These are phyloP conservation scores for Gynochthodes officinalis DNA, from an alignment of 257 asterid species.

Conservation along the genomic window DNA sequence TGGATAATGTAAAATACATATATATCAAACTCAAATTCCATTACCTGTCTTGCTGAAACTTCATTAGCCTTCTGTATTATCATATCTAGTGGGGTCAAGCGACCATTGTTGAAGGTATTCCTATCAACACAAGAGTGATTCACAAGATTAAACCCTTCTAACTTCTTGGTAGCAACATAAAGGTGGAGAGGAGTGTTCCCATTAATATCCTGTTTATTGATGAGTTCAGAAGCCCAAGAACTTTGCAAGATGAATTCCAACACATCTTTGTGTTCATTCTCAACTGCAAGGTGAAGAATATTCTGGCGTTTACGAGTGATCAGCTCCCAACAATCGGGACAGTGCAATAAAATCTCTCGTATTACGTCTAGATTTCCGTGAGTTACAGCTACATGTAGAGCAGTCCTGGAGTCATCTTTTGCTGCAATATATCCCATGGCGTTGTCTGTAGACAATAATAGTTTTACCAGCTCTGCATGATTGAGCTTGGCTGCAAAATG, in stretches of 20 bases:
- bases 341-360: background rate
- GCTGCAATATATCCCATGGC: no score
- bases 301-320: slow-evolving; percentile 2
- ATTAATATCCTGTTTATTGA: background rate
- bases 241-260: background rate
- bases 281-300: slow-evolving; percentile 12
- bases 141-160: background rate
- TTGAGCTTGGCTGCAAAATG: no score
- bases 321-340: slow-evolving; percentile 21
- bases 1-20: no score
- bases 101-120: background rate
- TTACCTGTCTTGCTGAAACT: background rate
- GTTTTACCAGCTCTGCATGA: no score
- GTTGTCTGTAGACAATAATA: no score
- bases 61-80: background rate
- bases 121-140: background rate
- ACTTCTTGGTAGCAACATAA: background rate
- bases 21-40: background rate
- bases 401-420: slow-evolving; percentile 1
- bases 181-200: slow-evolving; percentile 25
- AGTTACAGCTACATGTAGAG: slow-evolving; percentile 14
- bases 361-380: background rate
- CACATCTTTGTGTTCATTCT: background rate
- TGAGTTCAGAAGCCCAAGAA: background rate
- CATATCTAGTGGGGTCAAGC: slow-evolving; percentile 8